Percentiles rank a stretch among this genome's conserved stretches.
These are phyloP conservation scores for Xylaria sp. DNA, from an alignment of 2,329 filamentous ascomycete genomes.

Conservation along the genomic window DNA sequence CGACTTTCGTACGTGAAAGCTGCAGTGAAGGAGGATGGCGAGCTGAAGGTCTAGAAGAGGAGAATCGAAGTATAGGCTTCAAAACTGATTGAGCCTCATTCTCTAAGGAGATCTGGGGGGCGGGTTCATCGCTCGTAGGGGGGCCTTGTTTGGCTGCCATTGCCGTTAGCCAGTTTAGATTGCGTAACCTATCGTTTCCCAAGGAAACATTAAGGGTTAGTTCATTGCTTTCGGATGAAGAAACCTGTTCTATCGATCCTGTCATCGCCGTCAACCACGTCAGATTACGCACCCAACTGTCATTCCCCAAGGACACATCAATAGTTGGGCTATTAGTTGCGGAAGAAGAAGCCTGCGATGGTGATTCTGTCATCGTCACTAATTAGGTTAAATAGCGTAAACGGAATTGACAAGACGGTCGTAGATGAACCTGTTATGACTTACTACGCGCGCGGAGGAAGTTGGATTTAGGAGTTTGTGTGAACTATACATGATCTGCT, in stretches of 20 bases:
- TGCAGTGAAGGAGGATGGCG: not conserved
- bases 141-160: too few species aligned
- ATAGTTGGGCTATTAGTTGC: too few species aligned
- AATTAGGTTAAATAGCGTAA: not conserved
- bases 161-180: too few species aligned
- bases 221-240: too few species aligned
- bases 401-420: not conserved
- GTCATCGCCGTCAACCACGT: too few species aligned
- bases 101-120: constrained; percentile 11
- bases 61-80: constrained; percentile 6
- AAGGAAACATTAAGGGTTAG: too few species aligned
- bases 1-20: not conserved
- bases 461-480: too few species aligned
- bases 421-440: not conserved
- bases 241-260: too few species aligned
- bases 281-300: too few species aligned
- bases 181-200: too few species aligned
- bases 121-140: not conserved
- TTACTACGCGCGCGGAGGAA: too few species aligned
- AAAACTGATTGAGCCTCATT: constrained; percentile 34
- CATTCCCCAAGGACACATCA: too few species aligned
- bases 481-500: not conserved
- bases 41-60: constrained; percentile 11
- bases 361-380: constrained; percentile 7
- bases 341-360: not conserved